These are phyloP conservation scores for Corchorus capsularis DNA, from an alignment of 345 rosid species.

Conservation along the genomic window DNA sequence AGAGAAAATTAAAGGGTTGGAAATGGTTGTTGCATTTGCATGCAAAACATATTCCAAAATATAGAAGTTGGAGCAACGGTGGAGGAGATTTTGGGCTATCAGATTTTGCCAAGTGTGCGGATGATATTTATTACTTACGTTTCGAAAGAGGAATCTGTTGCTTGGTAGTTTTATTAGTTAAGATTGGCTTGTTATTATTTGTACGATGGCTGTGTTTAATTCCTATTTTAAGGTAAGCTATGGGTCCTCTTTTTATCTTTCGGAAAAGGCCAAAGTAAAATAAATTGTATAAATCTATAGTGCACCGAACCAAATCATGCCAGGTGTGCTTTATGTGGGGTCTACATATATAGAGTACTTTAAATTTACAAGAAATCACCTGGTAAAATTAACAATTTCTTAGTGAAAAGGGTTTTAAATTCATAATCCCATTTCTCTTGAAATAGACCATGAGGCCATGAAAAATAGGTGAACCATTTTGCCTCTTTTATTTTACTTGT, in stretches of 20 bases:
- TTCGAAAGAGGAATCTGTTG: background rate
- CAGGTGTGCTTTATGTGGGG: too few relatives aligned
- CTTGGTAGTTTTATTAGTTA: slow-evolving; percentile 5
- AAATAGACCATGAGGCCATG: too few relatives aligned
- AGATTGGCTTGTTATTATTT: background rate
- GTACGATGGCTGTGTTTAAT: background rate
- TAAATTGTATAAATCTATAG: background rate
- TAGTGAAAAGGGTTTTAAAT: too few relatives aligned
- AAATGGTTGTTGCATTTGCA: background rate
- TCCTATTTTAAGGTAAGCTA: background rate
- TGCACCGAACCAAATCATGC: too few relatives aligned
- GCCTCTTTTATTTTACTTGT: too few relatives aligned
- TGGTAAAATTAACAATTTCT: too few relatives aligned
- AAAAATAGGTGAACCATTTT: too few relatives aligned
- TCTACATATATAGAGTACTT: too few relatives aligned
- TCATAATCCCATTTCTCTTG: too few relatives aligned
- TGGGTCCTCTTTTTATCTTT: too few relatives aligned
- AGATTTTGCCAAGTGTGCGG: background rate
- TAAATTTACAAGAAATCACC: too few relatives aligned
- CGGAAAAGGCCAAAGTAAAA: too few relatives aligned
- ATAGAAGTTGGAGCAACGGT: background rate
- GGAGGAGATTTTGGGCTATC: background rate
- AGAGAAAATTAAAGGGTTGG: background rate
- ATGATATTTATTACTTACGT: background rate
- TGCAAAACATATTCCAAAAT: slow-evolving; percentile 8